Evolutionary conservation across 2,329 filamentous ascomycete genomes (phyloP).

Genomic region (Colletotrichum camelliae): DNA sequence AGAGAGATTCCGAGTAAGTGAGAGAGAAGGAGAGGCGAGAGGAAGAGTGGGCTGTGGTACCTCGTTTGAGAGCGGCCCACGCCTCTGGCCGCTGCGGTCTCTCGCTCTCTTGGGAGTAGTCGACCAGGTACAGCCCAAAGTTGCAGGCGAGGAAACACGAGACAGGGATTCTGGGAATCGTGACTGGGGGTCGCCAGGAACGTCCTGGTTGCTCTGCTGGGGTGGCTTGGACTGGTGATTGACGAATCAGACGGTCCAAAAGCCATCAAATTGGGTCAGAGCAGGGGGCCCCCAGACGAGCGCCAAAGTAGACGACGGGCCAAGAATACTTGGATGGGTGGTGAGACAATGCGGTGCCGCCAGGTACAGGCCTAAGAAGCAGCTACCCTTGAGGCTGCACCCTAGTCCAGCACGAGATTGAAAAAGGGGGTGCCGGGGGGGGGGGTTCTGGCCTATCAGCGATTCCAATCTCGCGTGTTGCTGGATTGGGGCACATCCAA

Average conservation of each 20-base stretch:
- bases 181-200: slow-evolving; percentile 6
- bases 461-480: slow-evolving; percentile 6
- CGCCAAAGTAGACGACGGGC: slow-evolving; percentile 18
- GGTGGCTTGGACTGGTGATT: slow-evolving; percentile 4
- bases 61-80: not conserved
- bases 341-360: slow-evolving; percentile 21
- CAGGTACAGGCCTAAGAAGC: slow-evolving; percentile 17
- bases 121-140: slow-evolving; percentile 12
- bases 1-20: not conserved
- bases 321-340: slow-evolving; percentile 17
- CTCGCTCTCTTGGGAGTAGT: not conserved
- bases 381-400: slow-evolving; percentile 16
- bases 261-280: not conserved
- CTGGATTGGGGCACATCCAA: slow-evolving; percentile 1
- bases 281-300: not conserved
- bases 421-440: slow-evolving; percentile 18
- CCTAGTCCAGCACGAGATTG: slow-evolving; percentile 19
- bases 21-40: slow-evolving; percentile 17
- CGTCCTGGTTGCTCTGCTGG: not conserved
- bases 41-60: slow-evolving; percentile 13
- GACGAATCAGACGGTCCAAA: slow-evolving; percentile 14
- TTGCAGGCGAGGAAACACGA: slow-evolving; percentile 23
- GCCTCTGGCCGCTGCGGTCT: not conserved
- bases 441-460: slow-evolving; percentile 10
- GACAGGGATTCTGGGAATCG: slow-evolving; percentile 18